These are phyloP conservation scores for Aspergillus transmontanensis DNA, from an alignment of 2,329 filamentous ascomycete species.

Conservation along the genomic window DNA sequence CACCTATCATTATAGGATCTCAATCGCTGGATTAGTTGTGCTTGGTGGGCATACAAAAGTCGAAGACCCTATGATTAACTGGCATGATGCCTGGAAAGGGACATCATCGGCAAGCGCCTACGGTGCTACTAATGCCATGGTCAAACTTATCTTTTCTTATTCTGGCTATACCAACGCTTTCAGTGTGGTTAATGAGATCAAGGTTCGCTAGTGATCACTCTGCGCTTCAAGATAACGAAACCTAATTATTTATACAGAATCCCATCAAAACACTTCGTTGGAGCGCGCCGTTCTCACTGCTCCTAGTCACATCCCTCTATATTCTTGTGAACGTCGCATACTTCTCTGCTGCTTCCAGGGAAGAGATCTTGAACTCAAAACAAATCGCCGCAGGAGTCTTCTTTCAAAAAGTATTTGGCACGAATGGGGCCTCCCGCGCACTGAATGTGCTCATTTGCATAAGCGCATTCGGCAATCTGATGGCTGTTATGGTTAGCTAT, in stretches of 20 bases:
- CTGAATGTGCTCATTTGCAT: constrained; percentile 61
- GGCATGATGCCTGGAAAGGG: constrained; percentile 1
- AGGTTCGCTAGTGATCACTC: neutral
- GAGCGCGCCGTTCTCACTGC: constrained; percentile 53
- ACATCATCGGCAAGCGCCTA: neutral
- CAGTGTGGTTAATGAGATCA: constrained; percentile 1
- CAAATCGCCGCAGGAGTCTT: constrained; percentile 61
- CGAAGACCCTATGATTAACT: neutral
- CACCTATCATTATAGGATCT: neutral
- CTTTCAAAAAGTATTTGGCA: constrained; percentile 61
- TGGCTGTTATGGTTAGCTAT: constrained; percentile 58
- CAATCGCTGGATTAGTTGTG: neutral
- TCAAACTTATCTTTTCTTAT: constrained; percentile 1
- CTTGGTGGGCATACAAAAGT: neutral
- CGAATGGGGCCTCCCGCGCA: constrained; percentile 51
- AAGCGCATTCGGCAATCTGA: constrained; percentile 61
- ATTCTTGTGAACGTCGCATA: constrained; percentile 64
- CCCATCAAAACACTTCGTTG: constrained; percentile 59
- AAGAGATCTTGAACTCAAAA: constrained; percentile 55
- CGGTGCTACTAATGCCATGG: neutral
- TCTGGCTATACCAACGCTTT: constrained; percentile 1
- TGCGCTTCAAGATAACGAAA: too few species aligned
- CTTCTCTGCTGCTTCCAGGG: constrained; percentile 59
- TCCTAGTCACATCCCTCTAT: constrained; percentile 58
- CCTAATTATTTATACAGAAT: constrained; percentile 41